Evolutionary conservation across 768 basidiomycete genomes (phyloP), one percentile per base, ranked within the genome.

Genomic region (Termitomyces sp.): DNA sequence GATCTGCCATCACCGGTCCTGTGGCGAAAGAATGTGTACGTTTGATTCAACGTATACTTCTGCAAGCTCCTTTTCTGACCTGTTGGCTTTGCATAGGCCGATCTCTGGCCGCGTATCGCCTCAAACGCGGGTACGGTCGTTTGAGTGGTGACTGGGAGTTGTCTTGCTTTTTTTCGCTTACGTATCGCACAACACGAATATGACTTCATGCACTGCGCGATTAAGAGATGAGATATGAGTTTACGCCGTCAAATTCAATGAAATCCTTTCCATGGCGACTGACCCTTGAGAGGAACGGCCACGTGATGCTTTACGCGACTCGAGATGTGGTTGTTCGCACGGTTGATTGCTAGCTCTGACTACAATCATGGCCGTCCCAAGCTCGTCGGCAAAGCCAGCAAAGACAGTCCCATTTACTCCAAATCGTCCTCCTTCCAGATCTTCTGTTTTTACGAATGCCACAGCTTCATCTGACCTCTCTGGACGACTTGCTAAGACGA

Each of bases 1-100:
- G 96, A 51, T 95, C 92, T 53, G 92, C 92, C 60, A 96, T 97
- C 71, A 92, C 94, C 36, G 94, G 94, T 57, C 94, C 94, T 42
- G 92, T 99, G 61, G 97, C 96, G 78, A 99, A 98, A 86, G 96
- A 98, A 92, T 98, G 97, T 71, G 92, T 94, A 72, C 43, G 92
- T 86, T 33, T 9, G 2, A 13, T 54, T 6, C 1, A 22, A n/a
- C 35, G 4, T 8, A 52, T 48, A 12, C 24, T 5, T 45, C 8
- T n/a, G 20, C 44, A 47, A 28, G 35, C 33, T 13, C 6, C 24
- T 2, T 35, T n/a, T 43, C 33, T 50, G 33, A 32, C 52, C 50
- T 51, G 48, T 22, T 13, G 51, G 18, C 40, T 58, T 50, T 63
- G 47, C 57, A 49, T 66, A 93, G 91, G 94, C 94, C 69, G 96